These are phyloP conservation scores for Rubia balearica DNA, from an alignment of 305 asterid species.

Conservation along the genomic window DNA sequence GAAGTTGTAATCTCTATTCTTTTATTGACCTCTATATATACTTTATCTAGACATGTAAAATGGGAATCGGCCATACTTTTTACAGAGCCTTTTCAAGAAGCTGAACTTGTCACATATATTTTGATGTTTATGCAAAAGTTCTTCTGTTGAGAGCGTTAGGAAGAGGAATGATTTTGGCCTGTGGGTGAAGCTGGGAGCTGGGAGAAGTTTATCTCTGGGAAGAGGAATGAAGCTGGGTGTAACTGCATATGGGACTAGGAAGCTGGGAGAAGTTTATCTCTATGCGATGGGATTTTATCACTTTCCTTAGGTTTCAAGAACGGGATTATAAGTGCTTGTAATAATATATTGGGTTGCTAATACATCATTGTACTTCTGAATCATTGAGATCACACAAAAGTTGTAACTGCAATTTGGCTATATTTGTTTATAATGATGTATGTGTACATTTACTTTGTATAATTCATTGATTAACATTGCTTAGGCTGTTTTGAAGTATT, in stretches of 20 bases:
- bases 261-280: no score
- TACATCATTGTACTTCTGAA: no score
- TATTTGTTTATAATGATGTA: neutral
- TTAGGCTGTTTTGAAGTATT: neutral
- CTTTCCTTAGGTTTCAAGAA: no score
- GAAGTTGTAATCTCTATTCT: slow-evolving; percentile 26
- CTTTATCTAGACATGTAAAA: slow-evolving; percentile 9
- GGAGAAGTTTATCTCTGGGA: neutral
- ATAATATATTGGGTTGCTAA: no score
- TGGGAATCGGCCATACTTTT: slow-evolving; percentile 2
- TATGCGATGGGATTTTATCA: no score
- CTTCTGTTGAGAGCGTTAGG: neutral
- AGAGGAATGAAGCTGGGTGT: no score
- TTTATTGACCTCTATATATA: slow-evolving; percentile 35
- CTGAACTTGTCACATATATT: neutral
- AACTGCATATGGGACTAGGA: no score
- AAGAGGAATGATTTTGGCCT: neutral
- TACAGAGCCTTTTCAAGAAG: slow-evolving; percentile 13
- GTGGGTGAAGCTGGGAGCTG: slow-evolving; percentile 4
- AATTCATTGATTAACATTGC: neutral
- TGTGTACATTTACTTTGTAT: neutral
- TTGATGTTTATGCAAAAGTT: neutral
- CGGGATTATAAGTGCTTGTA: no score
- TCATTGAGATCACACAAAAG: neutral
- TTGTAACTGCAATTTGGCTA: slow-evolving; percentile 9